These are phyloP conservation scores for Trichoderma koningii DNA, from an alignment of 2,329 filamentous ascomycete species.

Conservation along the genomic window DNA sequence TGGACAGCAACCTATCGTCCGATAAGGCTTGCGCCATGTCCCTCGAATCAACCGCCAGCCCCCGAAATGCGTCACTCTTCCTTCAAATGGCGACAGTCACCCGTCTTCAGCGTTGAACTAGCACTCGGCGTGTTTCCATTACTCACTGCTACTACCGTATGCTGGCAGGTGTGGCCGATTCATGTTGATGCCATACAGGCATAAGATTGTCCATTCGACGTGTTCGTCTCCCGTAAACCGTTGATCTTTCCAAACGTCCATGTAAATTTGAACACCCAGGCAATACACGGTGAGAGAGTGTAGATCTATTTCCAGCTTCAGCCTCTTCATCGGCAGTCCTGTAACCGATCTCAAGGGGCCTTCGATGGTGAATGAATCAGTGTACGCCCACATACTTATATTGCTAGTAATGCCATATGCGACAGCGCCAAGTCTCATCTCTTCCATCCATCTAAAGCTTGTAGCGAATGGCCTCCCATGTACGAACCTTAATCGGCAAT, in stretches of 20 bases:
- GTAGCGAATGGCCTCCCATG: slow-evolving; percentile 12
- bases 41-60: not conserved
- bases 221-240: too few species aligned
- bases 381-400: not conserved
- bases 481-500: slow-evolving; percentile 14
- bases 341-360: too few species aligned
- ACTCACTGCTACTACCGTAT: too few species aligned
- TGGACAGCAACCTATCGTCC: not conserved
- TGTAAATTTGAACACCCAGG: too few species aligned
- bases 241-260: too few species aligned
- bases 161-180: too few species aligned
- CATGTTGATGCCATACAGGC: too few species aligned
- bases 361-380: too few species aligned
- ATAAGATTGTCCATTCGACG: too few species aligned
- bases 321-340: too few species aligned
- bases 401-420: slow-evolving; percentile 11
- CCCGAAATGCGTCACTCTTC: not conserved
- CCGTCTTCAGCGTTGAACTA: not conserved
- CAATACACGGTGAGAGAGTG: too few species aligned
- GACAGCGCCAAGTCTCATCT: not conserved
- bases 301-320: too few species aligned
- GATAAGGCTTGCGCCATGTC: not conserved
- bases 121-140: not conserved
- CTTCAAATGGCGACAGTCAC: slow-evolving; percentile 17
- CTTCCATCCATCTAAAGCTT: not conserved